These are phyloP conservation scores for Cryptococcus wingfieldii DNA, from an alignment of 1,284 basidiomycete genomes.

Conservation along the genomic window DNA sequence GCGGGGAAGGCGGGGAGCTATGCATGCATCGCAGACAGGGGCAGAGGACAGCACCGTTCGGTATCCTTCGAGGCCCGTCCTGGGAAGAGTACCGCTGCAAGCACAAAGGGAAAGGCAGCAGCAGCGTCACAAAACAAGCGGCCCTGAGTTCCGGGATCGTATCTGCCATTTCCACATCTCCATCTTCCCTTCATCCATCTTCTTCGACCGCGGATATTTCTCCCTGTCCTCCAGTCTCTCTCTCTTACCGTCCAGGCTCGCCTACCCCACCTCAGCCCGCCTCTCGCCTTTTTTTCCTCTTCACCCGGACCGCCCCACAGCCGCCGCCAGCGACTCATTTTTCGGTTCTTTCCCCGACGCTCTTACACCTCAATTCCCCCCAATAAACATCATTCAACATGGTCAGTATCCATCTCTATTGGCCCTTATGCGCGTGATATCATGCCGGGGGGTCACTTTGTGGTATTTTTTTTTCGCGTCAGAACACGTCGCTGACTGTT, in stretches of 20 bases:
- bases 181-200: background rate
- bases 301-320: background rate
- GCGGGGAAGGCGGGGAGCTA: no score
- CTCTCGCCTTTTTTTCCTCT: background rate
- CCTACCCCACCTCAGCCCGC: background rate
- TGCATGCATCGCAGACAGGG: no score
- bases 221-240: no score
- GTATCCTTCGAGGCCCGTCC: background rate
- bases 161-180: background rate
- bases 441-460: background rate
- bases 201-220: no score
- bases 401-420: background rate
- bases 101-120: background rate
- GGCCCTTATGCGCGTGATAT: background rate
- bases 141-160: no score
- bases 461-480: background rate
- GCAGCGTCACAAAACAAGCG: background rate
- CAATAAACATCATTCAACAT: background rate
- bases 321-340: background rate
- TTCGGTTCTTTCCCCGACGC: background rate
- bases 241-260: no score
- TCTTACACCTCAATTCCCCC: background rate
- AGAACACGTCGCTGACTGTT: constrained; percentile 12
- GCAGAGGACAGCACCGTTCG: no score
- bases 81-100: background rate